Evolutionary conservation across 257 asterid species (phyloP), one percentile per base, ranked within the genome.

Genomic region (Scutellaria baicalensis): DNA sequence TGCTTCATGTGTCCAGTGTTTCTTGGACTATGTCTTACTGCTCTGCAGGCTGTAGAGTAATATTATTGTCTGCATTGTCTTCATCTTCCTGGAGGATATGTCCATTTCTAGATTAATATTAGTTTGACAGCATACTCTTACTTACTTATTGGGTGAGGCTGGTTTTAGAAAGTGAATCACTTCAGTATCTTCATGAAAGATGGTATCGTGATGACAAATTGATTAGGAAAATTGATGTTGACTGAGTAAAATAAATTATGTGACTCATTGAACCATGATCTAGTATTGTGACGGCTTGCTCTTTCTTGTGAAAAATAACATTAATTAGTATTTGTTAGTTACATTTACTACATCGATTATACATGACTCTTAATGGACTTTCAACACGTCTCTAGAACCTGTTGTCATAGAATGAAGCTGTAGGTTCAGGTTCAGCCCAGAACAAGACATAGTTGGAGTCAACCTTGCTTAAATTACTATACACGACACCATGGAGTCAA

Each of bases 51-150:
- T 55, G 33, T 18, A 18, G 20, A 43, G 49, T 64, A 59, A 20
- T 65, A 27, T 2, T 2, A 56, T 72, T 47, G 11, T 73, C 77
- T 16, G 6, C 49, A 18, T 70, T 57, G 27, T 70, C 62, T 59
- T 12, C 42, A 60, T 71, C 42, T 48, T 23, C 9, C 52, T 9
- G 60, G 33, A 38, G 35, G 3, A 43, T 9, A 60, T 47, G 35
- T 58, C 33, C 31, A 35, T 59, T 59, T 9, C 9, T 11, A 1
- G 33, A 31, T 5, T 1, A 57, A 31, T 33, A 14, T 31, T 13
- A 20, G 16, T 45, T 23, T 27, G 44, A 3, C n/a, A 8, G 48
- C 12, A 31, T 9, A 3, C 39, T 31, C 7, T 23, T 17, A 42
- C 52, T 64, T 64, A 13, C 14, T 44, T 13, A 14, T 55, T 72